Base-by-base conservation (phyloP, 2,329 filamentous ascomycete species). In the Arthroderma sp. region DNA sequence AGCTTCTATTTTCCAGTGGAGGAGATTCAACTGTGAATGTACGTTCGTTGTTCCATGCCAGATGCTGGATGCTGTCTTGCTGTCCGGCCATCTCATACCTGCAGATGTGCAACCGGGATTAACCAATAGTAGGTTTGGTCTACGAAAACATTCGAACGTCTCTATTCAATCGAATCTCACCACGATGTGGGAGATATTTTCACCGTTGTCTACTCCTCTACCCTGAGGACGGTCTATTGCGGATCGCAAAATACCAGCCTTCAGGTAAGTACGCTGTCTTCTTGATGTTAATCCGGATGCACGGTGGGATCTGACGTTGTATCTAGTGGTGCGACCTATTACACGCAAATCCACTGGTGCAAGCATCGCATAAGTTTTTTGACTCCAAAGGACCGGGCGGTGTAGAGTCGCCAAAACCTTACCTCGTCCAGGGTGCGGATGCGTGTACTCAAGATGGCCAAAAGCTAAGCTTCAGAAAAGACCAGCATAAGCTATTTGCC, bases 121-220 rank as follows among this genome's bases (percentile, higher is more conserved):
- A 50, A 42, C 47, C 36, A 36, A n/a, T 31, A 4, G 3, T 48
- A 76, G 73, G 71, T 94, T 36, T 98, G 91, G 91, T 82, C 80
- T 55, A 84, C 88, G 1, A 73, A 70, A 37, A 81, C 78, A 4
- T 80, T 94, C 61, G 75, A 74, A 45, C 80, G 83, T 29, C 72
- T 91, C 1, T 91, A 88, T 67, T 86, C 91, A 50, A 84, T 96
- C 49, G 94, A 94, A 69, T 93, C 87, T 50, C 82, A 81, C 40
- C 89, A 94, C 63, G 91, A 96, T 55, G 84, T 94, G 36, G 91
- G 91, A 48, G 91, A 98, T 66, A 79, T 98, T 47, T 96, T 96
- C 61, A 94, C 86, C 54, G 81, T 94, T n/a, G 83, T 82, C 1
- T 95, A 94, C 62, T 94, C 87, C 3, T 68, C 78, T 5, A 74